phyloP scores from a whole-genome alignment of 2,329 filamentous ascomycete species.

The Microsporum audouinii region DNA sequence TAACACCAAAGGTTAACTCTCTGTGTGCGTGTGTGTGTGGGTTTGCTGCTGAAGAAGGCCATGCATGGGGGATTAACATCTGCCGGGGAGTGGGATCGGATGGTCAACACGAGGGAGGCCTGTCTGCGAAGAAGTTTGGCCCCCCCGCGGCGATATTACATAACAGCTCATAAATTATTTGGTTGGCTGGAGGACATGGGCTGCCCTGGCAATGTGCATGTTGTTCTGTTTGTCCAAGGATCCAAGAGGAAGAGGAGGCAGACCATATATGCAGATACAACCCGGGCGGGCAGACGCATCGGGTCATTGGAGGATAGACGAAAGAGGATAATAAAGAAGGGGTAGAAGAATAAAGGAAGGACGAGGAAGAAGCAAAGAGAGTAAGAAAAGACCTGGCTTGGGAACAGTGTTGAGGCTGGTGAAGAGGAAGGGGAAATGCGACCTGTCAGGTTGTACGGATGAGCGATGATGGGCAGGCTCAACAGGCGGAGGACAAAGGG shows the following conservation, averaged over 20 bases:
- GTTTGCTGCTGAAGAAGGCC: neutral
- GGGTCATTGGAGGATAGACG: neutral
- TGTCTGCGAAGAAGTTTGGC: neutral
- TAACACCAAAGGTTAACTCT: too few relatives aligned
- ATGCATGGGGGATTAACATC: neutral
- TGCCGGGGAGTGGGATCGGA: neutral
- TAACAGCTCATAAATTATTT: neutral
- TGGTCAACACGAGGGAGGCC: conserved; percentile 3
- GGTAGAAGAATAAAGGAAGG: neutral
- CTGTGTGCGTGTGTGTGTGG: neutral
- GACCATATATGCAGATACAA: neutral
- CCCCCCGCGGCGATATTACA: neutral
- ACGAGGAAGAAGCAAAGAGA: neutral
- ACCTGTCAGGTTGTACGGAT: neutral
- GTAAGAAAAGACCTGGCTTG: neutral
- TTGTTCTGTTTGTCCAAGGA: neutral
- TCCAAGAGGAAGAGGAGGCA: neutral
- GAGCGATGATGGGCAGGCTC: neutral
- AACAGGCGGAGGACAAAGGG: neutral
- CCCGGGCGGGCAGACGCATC: neutral
- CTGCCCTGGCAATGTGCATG: neutral
- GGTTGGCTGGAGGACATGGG: neutral
- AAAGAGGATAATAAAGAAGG: neutral
- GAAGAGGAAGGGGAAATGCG: neutral
- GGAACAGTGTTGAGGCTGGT: neutral